A percentile compares a stretch with the other conserved stretches of the same genome.
These are phyloP conservation scores for Pterocarpus macrocarpus DNA, from an alignment of 306 rosid species.

Conservation along the genomic window DNA sequence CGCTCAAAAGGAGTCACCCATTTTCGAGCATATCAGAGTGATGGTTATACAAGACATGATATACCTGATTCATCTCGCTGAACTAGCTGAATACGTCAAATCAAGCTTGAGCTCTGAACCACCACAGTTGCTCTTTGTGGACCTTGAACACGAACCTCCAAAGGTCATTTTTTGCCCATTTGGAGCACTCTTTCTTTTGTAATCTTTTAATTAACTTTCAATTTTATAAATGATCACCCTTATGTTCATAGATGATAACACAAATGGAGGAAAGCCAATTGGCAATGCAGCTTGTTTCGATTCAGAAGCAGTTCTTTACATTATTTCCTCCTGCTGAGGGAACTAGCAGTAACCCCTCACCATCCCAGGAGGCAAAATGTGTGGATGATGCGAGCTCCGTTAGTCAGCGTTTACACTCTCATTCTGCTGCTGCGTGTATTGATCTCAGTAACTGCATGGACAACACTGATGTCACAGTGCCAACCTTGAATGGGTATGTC, in stretches of 20 bases:
- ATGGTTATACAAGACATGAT: conserved; percentile 94
- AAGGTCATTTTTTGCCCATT: conserved; percentile 53
- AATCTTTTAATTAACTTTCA: background rate
- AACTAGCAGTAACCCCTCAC: conserved; percentile 24
- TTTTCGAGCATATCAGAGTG: conserved; percentile 68
- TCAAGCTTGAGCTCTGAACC: conserved; percentile 63
- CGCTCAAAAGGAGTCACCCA: conserved; percentile 59
- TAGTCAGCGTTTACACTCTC: conserved; percentile 43
- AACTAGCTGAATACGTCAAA: conserved; percentile 56
- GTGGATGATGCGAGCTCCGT: conserved; percentile 39
- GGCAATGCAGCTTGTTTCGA: conserved; percentile 66
- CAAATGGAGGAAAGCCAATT: conserved; percentile 63
- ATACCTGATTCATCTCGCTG: conserved; percentile 70
- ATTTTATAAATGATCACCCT: background rate
- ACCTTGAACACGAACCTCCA: conserved; percentile 80
- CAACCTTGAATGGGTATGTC: conserved; percentile 86
- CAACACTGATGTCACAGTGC: conserved; percentile 72
- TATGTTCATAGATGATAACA: conserved; percentile 62
- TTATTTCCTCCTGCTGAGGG: conserved; percentile 57
- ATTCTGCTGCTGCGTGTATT: conserved; percentile 59
- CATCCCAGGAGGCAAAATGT: conserved; percentile 44
- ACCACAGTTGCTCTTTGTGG: conserved; percentile 67
- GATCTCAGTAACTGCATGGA: conserved; percentile 84
- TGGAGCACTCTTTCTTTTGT: background rate
- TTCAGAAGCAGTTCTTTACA: conserved; percentile 72